Evolutionary conservation across 2,329 filamentous ascomycete genomes (phyloP).

Genomic region (Bipolaris cookei): DNA sequence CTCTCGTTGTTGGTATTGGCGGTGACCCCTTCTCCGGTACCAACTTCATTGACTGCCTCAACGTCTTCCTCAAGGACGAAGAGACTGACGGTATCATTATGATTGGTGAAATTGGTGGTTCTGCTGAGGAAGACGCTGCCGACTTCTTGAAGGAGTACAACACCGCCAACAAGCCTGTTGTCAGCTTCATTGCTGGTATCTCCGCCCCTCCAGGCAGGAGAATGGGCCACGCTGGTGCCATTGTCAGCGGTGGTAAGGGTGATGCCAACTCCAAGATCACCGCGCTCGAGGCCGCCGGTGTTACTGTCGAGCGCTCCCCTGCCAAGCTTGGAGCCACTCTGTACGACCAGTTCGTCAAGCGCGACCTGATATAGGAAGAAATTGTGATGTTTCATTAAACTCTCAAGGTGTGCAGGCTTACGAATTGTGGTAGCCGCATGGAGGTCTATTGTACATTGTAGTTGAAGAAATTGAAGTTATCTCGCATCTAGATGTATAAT

Average conservation of each 20-base stretch:
- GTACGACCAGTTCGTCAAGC: conserved; percentile 93
- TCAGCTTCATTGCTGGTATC: conserved; percentile 98
- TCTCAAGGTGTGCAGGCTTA: conserved; percentile 27
- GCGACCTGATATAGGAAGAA: conserved; percentile 80
- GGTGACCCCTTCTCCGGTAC: conserved; percentile 98
- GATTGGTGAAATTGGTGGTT: conserved; percentile 99
- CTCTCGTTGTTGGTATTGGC: conserved; percentile 96
- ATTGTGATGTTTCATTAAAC: conserved; percentile 19
- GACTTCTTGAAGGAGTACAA: conserved; percentile 95
- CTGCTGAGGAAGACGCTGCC: conserved; percentile 96
- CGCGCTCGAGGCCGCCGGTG: conserved; percentile 89
- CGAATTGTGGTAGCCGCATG: conserved; percentile 29
- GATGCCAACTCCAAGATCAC: conserved; percentile 98
- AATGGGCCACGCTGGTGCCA: conserved; percentile 99
- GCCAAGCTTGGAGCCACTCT: conserved; percentile 91
- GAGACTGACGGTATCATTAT: conserved; percentile 99
- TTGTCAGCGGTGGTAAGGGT: conserved; percentile 96
- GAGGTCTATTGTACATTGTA: conserved; percentile 45
- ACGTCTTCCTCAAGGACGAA: conserved; percentile 92
- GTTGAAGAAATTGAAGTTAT: conserved; percentile 37
- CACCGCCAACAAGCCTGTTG: conserved; percentile 91
- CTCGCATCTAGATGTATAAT: conserved; percentile 4
- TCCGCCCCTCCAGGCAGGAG: conserved; percentile 93
- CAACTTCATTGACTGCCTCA: conserved; percentile 99
- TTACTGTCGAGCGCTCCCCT: conserved; percentile 85